Evolutionary conservation across 495 filamentous ascomycete genomes (phyloP).

Genomic region (Sabuloglossum arenarium): DNA sequence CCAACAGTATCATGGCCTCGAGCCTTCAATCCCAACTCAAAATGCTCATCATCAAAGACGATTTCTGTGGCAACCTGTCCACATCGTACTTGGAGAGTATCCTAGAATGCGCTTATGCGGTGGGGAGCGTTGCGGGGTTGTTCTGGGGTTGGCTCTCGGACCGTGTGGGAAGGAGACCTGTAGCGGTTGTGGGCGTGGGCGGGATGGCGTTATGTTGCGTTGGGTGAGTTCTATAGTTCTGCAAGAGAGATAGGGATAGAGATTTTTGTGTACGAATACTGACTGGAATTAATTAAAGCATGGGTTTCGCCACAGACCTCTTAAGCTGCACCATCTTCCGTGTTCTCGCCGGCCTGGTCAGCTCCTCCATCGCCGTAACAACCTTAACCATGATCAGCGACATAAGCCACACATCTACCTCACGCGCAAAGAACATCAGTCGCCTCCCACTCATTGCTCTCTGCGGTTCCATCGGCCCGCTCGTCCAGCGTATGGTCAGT

Average conservation of each 20-base stretch:
- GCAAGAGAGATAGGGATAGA: background rate
- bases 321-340: constrained; percentile 20
- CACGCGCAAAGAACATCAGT: constrained; percentile 21
- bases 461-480: constrained; percentile 22
- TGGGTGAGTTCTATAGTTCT: constrained; percentile 10
- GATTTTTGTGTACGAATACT: constrained; percentile 4
- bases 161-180: constrained; percentile 74
- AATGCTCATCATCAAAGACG: constrained; percentile 20
- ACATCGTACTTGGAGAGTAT: constrained; percentile 23
- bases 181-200: constrained; percentile 69
- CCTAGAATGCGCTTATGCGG: constrained; percentile 26
- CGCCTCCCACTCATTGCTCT: constrained; percentile 21
- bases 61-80: constrained; percentile 21
- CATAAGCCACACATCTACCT: constrained; percentile 16
- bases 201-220: constrained; percentile 62
- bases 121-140: constrained; percentile 52
- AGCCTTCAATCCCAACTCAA: constrained; percentile 24
- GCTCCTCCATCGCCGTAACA: constrained; percentile 21
- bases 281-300: constrained; percentile 6
- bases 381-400: constrained; percentile 24
- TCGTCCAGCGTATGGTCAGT: constrained; percentile 16
- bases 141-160: constrained; percentile 90
- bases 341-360: constrained; percentile 21
- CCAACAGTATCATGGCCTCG: constrained; percentile 24
- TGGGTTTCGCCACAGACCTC: constrained; percentile 23